A percentile compares a stretch with the other conserved stretches of the same genome.
Evolutionary conservation across 1,284 basidiomycete genomes (phyloP).

Genomic region (Ganoderma lucidum): DNA sequence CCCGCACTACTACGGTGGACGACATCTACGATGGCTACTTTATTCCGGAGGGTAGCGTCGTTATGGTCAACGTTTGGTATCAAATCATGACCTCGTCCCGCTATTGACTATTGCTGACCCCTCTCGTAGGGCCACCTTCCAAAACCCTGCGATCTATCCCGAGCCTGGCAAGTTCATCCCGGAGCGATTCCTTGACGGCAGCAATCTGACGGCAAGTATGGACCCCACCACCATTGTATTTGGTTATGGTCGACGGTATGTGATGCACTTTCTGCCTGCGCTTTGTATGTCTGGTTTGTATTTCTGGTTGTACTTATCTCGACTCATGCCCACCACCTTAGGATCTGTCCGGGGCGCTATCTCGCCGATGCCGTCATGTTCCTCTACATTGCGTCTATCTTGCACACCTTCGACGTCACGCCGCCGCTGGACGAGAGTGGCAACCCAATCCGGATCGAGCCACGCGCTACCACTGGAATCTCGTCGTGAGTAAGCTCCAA

Average conservation of each 20-base stretch:
- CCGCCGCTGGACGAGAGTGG: conserved; percentile 7
- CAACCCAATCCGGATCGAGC: conserved; percentile 5
- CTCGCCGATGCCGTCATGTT: conserved; percentile 10
- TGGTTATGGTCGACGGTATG: conserved; percentile 43
- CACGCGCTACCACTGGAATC: conserved; percentile 20
- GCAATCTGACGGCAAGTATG: neutral
- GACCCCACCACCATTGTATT: conserved; percentile 38
- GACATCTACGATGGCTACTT: neutral
- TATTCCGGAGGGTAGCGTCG: neutral
- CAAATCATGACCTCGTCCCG: neutral
- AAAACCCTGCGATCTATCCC: conserved; percentile 26
- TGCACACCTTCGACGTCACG: conserved; percentile 13
- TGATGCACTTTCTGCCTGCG: neutral
- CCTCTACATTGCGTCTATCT: conserved; percentile 5
- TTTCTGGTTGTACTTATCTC: neutral
- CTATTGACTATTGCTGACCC: conserved; percentile 13
- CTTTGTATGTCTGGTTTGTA: neutral
- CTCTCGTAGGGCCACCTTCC: conserved; percentile 32
- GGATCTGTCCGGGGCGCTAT: conserved; percentile 14
- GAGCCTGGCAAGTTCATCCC: conserved; percentile 33
- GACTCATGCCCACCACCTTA: neutral
- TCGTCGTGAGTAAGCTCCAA: neutral
- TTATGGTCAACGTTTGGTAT: neutral
- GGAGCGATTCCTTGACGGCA: conserved; percentile 31
- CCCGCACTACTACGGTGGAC: neutral